Conservation (phyloP, 176 grass and related monocot genomes). For the Metroxylon sagu region DNA sequence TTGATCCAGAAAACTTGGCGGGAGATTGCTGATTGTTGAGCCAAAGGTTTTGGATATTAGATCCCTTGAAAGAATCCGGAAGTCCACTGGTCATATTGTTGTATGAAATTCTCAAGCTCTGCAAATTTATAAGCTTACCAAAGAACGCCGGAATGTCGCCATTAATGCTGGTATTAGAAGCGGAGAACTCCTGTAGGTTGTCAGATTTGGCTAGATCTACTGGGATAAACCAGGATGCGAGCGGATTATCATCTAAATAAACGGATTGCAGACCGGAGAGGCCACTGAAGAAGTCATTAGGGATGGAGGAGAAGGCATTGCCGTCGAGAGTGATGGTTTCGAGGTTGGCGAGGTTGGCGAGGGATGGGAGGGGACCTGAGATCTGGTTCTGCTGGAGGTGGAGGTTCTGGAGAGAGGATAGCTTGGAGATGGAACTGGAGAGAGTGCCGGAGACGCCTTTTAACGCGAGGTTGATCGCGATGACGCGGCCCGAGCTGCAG, state of each 20-base stretch:
- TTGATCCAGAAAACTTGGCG: constrained; percentile 5
- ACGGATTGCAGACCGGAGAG: constrained; percentile 4
- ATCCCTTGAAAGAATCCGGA: background rate
- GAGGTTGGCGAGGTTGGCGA: constrained; percentile 8
- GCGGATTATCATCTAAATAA: constrained; percentile 15
- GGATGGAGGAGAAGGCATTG: constrained; percentile 19
- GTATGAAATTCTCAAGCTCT: constrained; percentile 8
- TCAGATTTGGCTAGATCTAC: background rate
- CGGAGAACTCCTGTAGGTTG: constrained; percentile 5
- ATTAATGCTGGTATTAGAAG: background rate
- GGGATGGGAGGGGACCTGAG: constrained; percentile 12
- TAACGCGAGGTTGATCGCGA: background rate
- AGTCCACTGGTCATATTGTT: constrained; percentile 14
- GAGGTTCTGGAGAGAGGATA: constrained; percentile 1
- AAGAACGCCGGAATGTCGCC: constrained; percentile 16
- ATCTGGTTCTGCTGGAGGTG: constrained; percentile 14
- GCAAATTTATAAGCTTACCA: constrained; percentile 1
- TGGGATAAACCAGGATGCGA: constrained; percentile 8
- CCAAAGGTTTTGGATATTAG: background rate
- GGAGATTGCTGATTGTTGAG: constrained; percentile 14
- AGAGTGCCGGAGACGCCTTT: constrained; percentile 10
- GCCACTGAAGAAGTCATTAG: constrained; percentile 17
- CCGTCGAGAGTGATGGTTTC: background rate
- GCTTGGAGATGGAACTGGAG: background rate
- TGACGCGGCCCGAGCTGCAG: constrained; percentile 31